Evolutionary conservation across 352 stramenopile species (phyloP).

Genomic region (Phytophthora cryptogea): DNA sequence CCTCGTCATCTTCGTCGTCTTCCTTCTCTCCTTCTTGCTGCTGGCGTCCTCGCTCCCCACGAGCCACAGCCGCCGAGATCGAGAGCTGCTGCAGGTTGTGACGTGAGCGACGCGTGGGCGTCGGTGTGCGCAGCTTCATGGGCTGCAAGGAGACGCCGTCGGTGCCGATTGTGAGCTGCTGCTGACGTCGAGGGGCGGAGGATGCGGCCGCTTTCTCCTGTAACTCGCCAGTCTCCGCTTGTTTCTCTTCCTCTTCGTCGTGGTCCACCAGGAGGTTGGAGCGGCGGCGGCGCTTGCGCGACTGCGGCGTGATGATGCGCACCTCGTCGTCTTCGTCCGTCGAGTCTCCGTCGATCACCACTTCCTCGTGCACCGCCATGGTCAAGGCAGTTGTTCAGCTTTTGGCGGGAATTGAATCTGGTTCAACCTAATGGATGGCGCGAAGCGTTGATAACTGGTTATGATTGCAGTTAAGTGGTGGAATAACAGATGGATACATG

Average conservation of each 20-base stretch:
- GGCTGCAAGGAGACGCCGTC: slow-evolving; percentile 21
- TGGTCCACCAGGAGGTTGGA: slow-evolving; percentile 62
- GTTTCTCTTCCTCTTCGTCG: slow-evolving; percentile 50
- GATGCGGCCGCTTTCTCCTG: slow-evolving; percentile 1
- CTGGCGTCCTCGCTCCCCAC: slow-evolving; percentile 23
- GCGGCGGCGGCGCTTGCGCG: slow-evolving; percentile 61
- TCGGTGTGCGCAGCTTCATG: slow-evolving; percentile 33
- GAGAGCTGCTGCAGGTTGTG: slow-evolving; percentile 38
- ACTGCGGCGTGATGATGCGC: slow-evolving; percentile 58
- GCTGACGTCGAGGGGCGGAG: slow-evolving; percentile 18
- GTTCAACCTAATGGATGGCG: not conserved
- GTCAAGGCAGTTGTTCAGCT: not conserved
- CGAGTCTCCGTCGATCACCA: slow-evolving; percentile 77
- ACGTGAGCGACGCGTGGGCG: slow-evolving; percentile 17
- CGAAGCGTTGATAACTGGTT: not conserved
- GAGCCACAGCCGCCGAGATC: slow-evolving; percentile 33
- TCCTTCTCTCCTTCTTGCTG: slow-evolving; percentile 21
- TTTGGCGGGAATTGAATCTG: slow-evolving; percentile 16
- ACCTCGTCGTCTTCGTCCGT: slow-evolving; percentile 63
- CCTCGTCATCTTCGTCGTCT: slow-evolving; percentile 59
- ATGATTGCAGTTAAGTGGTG: not conserved
- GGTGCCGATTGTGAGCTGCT: slow-evolving; percentile 22
- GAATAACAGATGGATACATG: not conserved
- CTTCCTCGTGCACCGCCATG: slow-evolving; percentile 48
- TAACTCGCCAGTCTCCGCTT: slow-evolving; percentile 27